Percentiles rank a stretch among this genome's conserved stretches.
Conservation (phyloP, 2,329 filamentous ascomycete genomes). For the Aspergillus udagawae region DNA sequence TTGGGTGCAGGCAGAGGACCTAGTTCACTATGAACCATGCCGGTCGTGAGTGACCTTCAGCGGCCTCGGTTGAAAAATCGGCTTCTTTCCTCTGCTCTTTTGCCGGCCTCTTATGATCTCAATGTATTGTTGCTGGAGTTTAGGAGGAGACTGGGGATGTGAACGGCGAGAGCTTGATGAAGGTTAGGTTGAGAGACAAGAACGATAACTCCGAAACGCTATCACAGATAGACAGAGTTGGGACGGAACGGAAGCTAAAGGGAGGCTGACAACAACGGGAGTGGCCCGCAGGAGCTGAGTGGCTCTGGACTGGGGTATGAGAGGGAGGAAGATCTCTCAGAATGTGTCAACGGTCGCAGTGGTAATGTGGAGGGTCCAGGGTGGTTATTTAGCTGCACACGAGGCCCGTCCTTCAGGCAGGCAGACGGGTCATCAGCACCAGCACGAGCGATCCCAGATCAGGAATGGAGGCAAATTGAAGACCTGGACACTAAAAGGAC, state of each 20-base stretch:
- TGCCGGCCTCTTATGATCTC: constrained; percentile 4
- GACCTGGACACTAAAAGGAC: constrained; percentile 7
- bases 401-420: constrained; percentile 25
- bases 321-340: constrained; percentile 5
- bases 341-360: constrained; percentile 19
- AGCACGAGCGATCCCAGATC: constrained; percentile 12
- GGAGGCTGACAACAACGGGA: constrained; percentile 18
- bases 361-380: constrained; percentile 36
- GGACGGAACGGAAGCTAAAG: constrained; percentile 21
- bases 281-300: constrained; percentile 23
- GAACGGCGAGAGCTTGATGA: constrained; percentile 11
- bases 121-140: background rate
- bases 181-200: constrained; percentile 13
- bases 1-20: constrained; percentile 33
- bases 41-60: constrained; percentile 35
- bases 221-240: constrained; percentile 18
- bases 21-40: constrained; percentile 43
- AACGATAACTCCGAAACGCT: constrained; percentile 15
- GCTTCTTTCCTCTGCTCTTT: constrained; percentile 3
- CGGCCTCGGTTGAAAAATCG: constrained; percentile 18
- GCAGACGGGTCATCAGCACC: constrained; percentile 11
- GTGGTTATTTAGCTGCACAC: constrained; percentile 38
- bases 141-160: constrained; percentile 10
- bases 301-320: constrained; percentile 19
- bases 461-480: constrained; percentile 12